phyloP scores from a whole-genome alignment of 2,329 filamentous ascomycete species.

The Cladosporium halotolerans region DNA sequence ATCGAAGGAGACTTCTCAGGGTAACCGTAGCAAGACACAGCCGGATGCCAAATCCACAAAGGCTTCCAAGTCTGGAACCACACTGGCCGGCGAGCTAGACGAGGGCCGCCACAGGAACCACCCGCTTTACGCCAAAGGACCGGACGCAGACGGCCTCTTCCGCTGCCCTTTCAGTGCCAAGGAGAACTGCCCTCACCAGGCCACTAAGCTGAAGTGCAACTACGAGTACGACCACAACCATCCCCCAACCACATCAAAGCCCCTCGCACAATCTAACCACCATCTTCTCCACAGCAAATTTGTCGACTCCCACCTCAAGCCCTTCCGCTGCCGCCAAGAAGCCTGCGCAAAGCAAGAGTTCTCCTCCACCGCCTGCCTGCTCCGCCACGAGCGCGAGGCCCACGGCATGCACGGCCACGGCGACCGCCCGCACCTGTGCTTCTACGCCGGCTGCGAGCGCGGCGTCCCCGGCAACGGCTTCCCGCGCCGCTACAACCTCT shows the following conservation, averaged over 20 bases:
- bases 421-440: slow-evolving; percentile 85
- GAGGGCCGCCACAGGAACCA: slow-evolving; percentile 45
- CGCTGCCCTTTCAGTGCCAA: slow-evolving; percentile 82
- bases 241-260: neutral
- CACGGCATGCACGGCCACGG: slow-evolving; percentile 94
- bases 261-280: slow-evolving; percentile 12
- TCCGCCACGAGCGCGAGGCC: slow-evolving; percentile 90
- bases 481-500: slow-evolving; percentile 89
- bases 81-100: slow-evolving; percentile 17
- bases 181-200: slow-evolving; percentile 75
- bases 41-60: slow-evolving; percentile 5
- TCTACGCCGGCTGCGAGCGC: slow-evolving; percentile 80
- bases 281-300: slow-evolving; percentile 65
- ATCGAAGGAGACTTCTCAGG: neutral
- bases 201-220: slow-evolving; percentile 97
- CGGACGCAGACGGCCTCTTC: slow-evolving; percentile 71
- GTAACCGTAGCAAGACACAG: neutral
- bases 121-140: slow-evolving; percentile 62
- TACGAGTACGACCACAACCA: slow-evolving; percentile 71
- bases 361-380: slow-evolving; percentile 88
- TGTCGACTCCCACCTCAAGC: slow-evolving; percentile 92
- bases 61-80: slow-evolving; percentile 7
- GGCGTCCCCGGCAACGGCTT: slow-evolving; percentile 79
- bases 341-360: slow-evolving; percentile 82
- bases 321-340: slow-evolving; percentile 85